These are phyloP conservation scores for Tilletia walkeri DNA, from an alignment of 1,284 basidiomycete genomes.

Conservation along the genomic window DNA sequence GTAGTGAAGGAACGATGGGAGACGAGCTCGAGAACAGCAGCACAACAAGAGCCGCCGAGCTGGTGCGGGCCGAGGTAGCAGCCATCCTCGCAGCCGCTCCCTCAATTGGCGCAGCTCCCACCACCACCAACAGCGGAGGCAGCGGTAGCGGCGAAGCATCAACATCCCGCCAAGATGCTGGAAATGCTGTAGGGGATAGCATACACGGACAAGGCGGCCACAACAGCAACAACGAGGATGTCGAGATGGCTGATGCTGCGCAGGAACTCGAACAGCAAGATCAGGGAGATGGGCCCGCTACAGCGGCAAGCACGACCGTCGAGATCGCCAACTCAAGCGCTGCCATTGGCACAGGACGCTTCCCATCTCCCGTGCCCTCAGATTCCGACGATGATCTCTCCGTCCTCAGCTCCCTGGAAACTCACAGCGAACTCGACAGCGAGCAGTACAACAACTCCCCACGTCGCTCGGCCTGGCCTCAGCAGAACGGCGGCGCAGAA, in stretches of 20 bases:
- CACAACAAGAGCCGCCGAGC: not conserved
- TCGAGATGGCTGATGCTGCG: not conserved
- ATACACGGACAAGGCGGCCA: not conserved
- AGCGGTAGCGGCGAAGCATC: not conserved
- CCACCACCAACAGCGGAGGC: not conserved
- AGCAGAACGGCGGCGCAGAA: not conserved
- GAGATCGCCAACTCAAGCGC: not conserved
- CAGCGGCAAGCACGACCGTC: not conserved
- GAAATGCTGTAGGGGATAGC: too few species aligned
- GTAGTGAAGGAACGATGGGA: too few species aligned
- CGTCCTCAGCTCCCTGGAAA: not conserved
- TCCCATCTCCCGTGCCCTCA: not conserved
- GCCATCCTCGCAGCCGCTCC: slow-evolving; percentile 16
- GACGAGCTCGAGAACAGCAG: not conserved
- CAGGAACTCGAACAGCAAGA: not conserved
- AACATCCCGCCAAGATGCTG: not conserved
- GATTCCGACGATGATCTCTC: slow-evolving; percentile 9
- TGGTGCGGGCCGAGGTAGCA: slow-evolving; percentile 3
- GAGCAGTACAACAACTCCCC: not conserved
- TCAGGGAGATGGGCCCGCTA: not conserved
- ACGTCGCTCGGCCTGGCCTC: too few species aligned
- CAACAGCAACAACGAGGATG: not conserved
- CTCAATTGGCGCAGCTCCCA: not conserved
- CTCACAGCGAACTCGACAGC: not conserved
- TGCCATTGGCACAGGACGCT: not conserved